Evolutionary conservation across 768 basidiomycete genomes (phyloP).

Genomic region (Mycena chlorophos): DNA sequence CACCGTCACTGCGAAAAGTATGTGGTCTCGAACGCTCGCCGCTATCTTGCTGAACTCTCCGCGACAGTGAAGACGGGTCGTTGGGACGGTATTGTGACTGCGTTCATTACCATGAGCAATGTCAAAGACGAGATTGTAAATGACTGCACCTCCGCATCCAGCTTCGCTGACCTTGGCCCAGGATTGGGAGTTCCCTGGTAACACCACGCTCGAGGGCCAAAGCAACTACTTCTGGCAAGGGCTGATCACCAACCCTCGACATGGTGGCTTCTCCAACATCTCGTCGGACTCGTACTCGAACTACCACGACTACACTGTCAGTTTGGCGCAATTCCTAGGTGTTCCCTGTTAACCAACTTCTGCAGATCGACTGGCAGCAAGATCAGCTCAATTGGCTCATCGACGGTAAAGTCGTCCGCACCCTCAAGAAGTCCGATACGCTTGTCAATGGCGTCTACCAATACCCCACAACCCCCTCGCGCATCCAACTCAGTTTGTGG

Average conservation of each 20-base stretch:
- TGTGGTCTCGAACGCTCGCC: slow-evolving; percentile 15
- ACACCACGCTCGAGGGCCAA: slow-evolving; percentile 62
- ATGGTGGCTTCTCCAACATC: slow-evolving; percentile 49
- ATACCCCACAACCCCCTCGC: slow-evolving; percentile 78
- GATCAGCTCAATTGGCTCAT: slow-evolving; percentile 64
- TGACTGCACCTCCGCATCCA: too few relatives aligned
- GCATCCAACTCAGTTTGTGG: slow-evolving; percentile 83
- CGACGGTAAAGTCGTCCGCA: slow-evolving; percentile 72
- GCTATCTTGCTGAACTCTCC: not conserved
- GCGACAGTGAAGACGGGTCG: slow-evolving; percentile 77
- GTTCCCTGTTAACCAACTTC: not conserved
- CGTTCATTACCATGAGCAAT: slow-evolving; percentile 83
- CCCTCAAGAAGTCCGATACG: slow-evolving; percentile 59
- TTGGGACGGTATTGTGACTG: slow-evolving; percentile 81
- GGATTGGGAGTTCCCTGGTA: slow-evolving; percentile 84
- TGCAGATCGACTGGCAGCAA: slow-evolving; percentile 80
- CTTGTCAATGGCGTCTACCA: slow-evolving; percentile 56
- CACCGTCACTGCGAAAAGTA: slow-evolving; percentile 64
- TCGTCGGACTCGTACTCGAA: slow-evolving; percentile 65
- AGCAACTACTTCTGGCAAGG: slow-evolving; percentile 84
- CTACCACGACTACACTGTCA: slow-evolving; percentile 76
- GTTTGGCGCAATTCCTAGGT: slow-evolving; percentile 30
- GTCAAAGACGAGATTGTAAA: slow-evolving; percentile 72
- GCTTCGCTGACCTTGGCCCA: not conserved
- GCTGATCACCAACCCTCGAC: slow-evolving; percentile 44